Evolutionary conservation across 169 alveolate species (phyloP).

Genomic region (Eimeria nieschulzi): DNA sequence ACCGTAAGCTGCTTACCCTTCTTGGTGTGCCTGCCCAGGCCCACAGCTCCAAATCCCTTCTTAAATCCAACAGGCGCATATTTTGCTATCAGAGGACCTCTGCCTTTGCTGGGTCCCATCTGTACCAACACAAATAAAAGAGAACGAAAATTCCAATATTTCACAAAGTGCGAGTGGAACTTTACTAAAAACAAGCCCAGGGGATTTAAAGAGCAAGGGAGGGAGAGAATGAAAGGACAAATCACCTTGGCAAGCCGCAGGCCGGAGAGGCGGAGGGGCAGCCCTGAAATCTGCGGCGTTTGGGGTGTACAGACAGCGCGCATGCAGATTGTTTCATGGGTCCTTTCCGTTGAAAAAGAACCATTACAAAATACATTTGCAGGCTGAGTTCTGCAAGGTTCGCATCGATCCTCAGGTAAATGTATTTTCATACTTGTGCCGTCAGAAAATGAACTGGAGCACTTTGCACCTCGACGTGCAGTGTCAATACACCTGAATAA

Average conservation of each 20-base stretch:
- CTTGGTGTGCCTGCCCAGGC: constrained; percentile 88
- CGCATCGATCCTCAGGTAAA: too few species aligned
- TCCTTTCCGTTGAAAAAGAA: too few species aligned
- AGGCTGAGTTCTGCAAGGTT: too few species aligned
- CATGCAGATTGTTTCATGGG: too few species aligned
- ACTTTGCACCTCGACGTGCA: too few species aligned
- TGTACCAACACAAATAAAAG: neutral
- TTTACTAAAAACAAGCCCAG: too few species aligned
- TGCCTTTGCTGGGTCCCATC: constrained; percentile 88
- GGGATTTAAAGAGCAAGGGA: neutral
- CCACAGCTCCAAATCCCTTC: constrained; percentile 91
- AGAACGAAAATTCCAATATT: too few species aligned
- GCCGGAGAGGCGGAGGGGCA: constrained; percentile 12
- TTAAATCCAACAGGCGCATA: constrained; percentile 89
- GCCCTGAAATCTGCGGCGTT: neutral
- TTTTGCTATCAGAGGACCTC: constrained; percentile 89
- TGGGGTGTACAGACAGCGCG: neutral
- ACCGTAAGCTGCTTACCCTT: constrained; percentile 80
- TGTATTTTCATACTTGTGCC: too few species aligned
- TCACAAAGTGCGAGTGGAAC: neutral
- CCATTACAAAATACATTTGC: too few species aligned
- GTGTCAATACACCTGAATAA: too few species aligned
- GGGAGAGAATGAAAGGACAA: neutral
- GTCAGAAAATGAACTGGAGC: too few species aligned
- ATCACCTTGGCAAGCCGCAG: neutral